These are phyloP conservation scores for Cryptosporidium ubiquitum DNA, from an alignment of 169 alveolate species.

Conservation along the genomic window DNA sequence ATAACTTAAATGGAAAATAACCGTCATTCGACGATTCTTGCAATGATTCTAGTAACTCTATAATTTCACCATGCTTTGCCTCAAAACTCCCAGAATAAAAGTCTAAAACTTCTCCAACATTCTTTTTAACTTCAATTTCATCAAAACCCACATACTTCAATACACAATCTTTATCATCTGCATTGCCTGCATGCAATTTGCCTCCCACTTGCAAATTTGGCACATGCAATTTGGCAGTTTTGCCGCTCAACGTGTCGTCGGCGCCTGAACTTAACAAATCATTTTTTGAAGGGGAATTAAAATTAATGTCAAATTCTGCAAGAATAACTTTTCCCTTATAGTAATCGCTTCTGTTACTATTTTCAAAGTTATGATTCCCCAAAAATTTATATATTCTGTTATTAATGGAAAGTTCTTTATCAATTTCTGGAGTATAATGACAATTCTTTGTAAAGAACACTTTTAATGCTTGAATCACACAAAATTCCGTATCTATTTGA, in stretches of 20 bases:
- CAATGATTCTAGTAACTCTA: slow-evolving; percentile 19
- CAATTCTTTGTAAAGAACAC: slow-evolving; percentile 24
- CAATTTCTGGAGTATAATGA: background rate
- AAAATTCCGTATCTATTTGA: background rate
- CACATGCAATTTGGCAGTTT: background rate
- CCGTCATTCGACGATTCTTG: background rate
- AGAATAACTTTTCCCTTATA: slow-evolving; percentile 29
- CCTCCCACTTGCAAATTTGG: background rate
- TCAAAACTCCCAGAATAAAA: background rate
- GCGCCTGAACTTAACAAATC: background rate
- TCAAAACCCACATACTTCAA: background rate
- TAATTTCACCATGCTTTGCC: slow-evolving; percentile 12
- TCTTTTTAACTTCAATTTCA: background rate
- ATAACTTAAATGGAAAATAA: slow-evolving; percentile 32
- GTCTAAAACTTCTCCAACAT: background rate
- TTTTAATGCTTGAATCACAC: background rate
- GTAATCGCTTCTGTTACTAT: background rate
- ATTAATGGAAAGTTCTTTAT: background rate
- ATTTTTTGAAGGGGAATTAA: background rate
- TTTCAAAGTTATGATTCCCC: slow-evolving; percentile 10
- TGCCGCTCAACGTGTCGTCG: slow-evolving; percentile 5
- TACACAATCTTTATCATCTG: background rate
- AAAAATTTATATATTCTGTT: slow-evolving; percentile 10
- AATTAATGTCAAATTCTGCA: slow-evolving; percentile 38
- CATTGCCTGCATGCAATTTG: background rate